Base-by-base conservation (phyloP, 208 protist species). In the Angomonas desouzai region DNA sequence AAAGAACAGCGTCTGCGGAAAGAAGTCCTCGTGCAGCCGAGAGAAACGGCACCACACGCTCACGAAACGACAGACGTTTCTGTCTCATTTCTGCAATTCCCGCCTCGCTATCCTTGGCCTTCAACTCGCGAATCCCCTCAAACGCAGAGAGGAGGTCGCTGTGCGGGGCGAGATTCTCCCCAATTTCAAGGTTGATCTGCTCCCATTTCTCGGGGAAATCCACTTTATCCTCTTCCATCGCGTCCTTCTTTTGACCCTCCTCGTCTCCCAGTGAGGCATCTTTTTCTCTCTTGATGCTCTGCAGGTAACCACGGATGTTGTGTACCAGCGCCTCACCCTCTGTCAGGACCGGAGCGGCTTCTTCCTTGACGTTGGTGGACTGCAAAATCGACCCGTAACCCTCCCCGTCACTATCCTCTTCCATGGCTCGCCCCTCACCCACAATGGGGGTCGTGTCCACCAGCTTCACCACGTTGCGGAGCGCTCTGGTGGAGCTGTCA, bases 401-500 rank as follows among this genome's bases (percentile, higher is more conserved):
- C 49, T 94, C 89, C 2, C 79, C 89, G 53, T 94, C 89, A 62
- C 89, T 94, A 60, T 94, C 89, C 13, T 66, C 48, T 47, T 92
- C 83, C 6, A 89, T 74, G 43, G 68, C 67, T 16, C 74, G 77
- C 22, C 76, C 68, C 69, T 91, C 77, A 10, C 74, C 83, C 23
- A 83, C 73, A n/a, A 94, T 62, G 11, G 81, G 76, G 0, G 85
- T 74, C 0, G 57, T 56, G 61, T 94, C 89, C 27, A 92, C 76
- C 2, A 91, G 30, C 28, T 75, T 51, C 53, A 78, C 66, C 2
- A 66, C 77, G 6, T 59, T 53, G 0, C 34, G 60, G 1, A 94
- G 59, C 3, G 72, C 69, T 0, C 53, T 64, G 16, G 81, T 45
- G 16, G 29, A 7, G 33, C 30, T 43, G 1, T 60, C 55, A 18